Evolutionary conservation across 306 rosid genomes (phyloP).

Genomic region (Begonia peltatifolia): DNA sequence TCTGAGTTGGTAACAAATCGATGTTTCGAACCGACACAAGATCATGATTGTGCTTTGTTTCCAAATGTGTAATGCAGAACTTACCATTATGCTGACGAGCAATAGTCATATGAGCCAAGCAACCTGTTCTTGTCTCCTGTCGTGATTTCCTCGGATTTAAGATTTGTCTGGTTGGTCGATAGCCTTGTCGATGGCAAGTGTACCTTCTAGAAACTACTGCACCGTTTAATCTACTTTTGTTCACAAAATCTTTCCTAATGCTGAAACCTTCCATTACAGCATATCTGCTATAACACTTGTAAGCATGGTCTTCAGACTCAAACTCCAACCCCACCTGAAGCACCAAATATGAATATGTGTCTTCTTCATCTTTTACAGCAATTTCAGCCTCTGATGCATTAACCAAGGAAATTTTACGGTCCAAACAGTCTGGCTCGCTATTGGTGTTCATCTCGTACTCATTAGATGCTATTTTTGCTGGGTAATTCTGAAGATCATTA

Average conservation of each 20-base stretch:
- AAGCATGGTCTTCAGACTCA: constrained; percentile 51
- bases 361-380: constrained; percentile 16
- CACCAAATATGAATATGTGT: constrained; percentile 11
- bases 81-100: constrained; percentile 42
- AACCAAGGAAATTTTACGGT: constrained; percentile 6
- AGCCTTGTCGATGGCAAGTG: constrained; percentile 52
- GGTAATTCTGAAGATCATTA: constrained; percentile 16
- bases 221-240: constrained; percentile 43
- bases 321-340: constrained; percentile 40
- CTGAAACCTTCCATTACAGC: constrained; percentile 48
- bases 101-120: constrained; percentile 61
- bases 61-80: constrained; percentile 35
- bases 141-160: constrained; percentile 17
- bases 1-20: constrained; percentile 44
- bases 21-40: constrained; percentile 25
- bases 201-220: constrained; percentile 46
- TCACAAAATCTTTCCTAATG: constrained; percentile 52
- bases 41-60: constrained; percentile 44
- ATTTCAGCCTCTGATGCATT: constrained; percentile 13
- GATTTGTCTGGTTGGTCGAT: constrained; percentile 22
- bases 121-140: constrained; percentile 49
- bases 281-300: constrained; percentile 35
- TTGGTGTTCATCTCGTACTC: constrained; percentile 16
- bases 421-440: constrained; percentile 13
- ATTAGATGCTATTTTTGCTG: constrained; percentile 14